phyloP scores from a whole-genome alignment of 352 stramenopile genomes.

The Phytophthora constricta region DNA sequence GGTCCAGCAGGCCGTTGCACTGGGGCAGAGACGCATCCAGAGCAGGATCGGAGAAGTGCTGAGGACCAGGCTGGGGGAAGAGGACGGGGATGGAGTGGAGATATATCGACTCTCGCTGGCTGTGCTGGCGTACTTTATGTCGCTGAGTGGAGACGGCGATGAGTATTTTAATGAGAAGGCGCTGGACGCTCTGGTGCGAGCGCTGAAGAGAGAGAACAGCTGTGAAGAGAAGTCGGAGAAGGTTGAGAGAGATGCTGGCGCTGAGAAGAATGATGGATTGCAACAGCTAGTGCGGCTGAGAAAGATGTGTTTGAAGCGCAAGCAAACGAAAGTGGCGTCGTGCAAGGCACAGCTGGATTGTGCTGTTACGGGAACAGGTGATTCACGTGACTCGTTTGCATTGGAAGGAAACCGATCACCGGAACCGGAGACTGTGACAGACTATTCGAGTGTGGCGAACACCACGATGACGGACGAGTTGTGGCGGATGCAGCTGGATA shows the following conservation, averaged over 20 bases:
- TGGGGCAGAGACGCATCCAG: conserved; percentile 37
- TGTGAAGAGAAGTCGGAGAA: conserved; percentile 2
- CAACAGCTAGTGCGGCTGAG: conserved; percentile 18
- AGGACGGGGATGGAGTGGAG: neutral
- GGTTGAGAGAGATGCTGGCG: conserved; percentile 38
- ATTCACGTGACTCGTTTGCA: neutral
- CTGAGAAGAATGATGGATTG: neutral
- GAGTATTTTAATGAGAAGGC: conserved; percentile 44
- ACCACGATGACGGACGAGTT: conserved; percentile 9
- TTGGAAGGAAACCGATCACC: no score
- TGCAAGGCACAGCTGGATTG: neutral
- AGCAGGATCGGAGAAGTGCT: conserved; percentile 46
- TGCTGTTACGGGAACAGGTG: neutral
- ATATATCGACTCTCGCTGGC: conserved; percentile 33
- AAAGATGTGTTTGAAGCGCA: conserved; percentile 66
- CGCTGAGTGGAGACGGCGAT: conserved; percentile 34
- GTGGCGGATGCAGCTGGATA: conserved; percentile 19
- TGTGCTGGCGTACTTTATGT: conserved; percentile 50
- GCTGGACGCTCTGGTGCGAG: conserved; percentile 40
- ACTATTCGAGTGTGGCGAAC: neutral
- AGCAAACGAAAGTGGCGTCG: conserved; percentile 17
- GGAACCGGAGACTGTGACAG: no score
- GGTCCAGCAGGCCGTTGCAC: conserved; percentile 43
- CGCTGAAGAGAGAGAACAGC: conserved; percentile 27
- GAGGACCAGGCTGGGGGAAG: conserved; percentile 13